Conservation (phyloP, 441 rosid genomes). For the Adansonia grandidieri region DNA sequence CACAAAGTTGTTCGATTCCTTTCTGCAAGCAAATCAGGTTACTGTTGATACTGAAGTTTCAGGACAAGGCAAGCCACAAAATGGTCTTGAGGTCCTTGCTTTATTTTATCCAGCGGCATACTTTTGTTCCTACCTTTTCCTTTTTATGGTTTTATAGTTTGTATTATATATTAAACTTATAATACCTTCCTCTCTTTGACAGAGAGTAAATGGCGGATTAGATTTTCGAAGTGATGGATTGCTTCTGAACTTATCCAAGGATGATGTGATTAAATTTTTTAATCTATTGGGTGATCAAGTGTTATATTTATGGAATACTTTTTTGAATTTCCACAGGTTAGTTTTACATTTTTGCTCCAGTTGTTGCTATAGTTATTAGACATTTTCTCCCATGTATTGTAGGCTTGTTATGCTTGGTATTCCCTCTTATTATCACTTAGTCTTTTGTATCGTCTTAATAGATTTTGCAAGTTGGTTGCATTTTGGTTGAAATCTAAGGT, state of each 20-base stretch:
- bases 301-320: slow-evolving; percentile 69
- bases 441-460: not conserved
- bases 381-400: not conserved
- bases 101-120: slow-evolving; percentile 33
- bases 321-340: slow-evolving; percentile 91
- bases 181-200: slow-evolving; percentile 35
- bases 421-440: not conserved
- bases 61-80: slow-evolving; percentile 66
- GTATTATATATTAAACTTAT: slow-evolving; percentile 17
- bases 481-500: not conserved
- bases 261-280: slow-evolving; percentile 52
- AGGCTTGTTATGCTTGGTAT: not conserved
- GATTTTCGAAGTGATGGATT: slow-evolving; percentile 48
- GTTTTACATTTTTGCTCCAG: not conserved
- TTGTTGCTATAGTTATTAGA: not conserved
- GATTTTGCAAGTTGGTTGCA: no score
- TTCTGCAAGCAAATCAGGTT: slow-evolving; percentile 41
- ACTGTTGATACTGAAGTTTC: slow-evolving; percentile 39
- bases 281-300: slow-evolving; percentile 67
- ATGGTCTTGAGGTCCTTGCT: slow-evolving; percentile 76
- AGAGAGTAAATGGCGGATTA: slow-evolving; percentile 51
- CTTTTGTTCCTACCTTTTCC: slow-evolving; percentile 17
- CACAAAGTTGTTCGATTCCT: slow-evolving; percentile 42
- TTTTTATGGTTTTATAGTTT: slow-evolving; percentile 14
- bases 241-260: slow-evolving; percentile 49